Conservation (phyloP, 2,329 filamentous ascomycete genomes). For the Phialocephala subalpina region DNA sequence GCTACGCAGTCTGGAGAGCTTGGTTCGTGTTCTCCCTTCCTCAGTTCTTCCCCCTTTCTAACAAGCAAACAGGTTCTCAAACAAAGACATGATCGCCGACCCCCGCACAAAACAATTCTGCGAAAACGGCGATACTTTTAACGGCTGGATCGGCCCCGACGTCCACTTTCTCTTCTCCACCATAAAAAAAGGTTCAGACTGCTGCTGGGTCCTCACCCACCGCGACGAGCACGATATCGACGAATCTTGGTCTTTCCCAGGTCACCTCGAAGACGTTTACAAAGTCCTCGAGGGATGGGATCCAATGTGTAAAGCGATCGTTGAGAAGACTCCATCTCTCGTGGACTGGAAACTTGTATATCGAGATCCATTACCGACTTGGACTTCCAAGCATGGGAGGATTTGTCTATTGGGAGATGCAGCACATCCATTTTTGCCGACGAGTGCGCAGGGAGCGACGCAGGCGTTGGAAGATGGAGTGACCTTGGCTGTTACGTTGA, state of each 20-base stretch:
- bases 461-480: conserved; percentile 51
- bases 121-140: conserved; percentile 34
- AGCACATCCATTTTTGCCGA: conserved; percentile 73
- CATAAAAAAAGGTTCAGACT: conserved; percentile 59
- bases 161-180: conserved; percentile 60
- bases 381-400: conserved; percentile 41
- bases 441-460: conserved; percentile 71
- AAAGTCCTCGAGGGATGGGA: conserved; percentile 39
- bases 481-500: conserved; percentile 45
- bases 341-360: conserved; percentile 45
- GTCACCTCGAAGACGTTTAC: conserved; percentile 32
- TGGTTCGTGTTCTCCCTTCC: conserved; percentile 46
- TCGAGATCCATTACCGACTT: conserved; percentile 40
- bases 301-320: conserved; percentile 33
- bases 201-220: conserved; percentile 63
- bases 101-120: conserved; percentile 33
- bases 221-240: conserved; percentile 52
- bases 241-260: conserved; percentile 51
- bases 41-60: background rate
- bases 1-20: conserved; percentile 60
- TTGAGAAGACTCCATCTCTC: conserved; percentile 33
- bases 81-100: conserved; percentile 50
- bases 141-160: conserved; percentile 48
- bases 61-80: conserved; percentile 50
- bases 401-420: conserved; percentile 67